Evolutionary conservation across 257 asterid species (phyloP).

Genomic region (Handroanthus guayacan): DNA sequence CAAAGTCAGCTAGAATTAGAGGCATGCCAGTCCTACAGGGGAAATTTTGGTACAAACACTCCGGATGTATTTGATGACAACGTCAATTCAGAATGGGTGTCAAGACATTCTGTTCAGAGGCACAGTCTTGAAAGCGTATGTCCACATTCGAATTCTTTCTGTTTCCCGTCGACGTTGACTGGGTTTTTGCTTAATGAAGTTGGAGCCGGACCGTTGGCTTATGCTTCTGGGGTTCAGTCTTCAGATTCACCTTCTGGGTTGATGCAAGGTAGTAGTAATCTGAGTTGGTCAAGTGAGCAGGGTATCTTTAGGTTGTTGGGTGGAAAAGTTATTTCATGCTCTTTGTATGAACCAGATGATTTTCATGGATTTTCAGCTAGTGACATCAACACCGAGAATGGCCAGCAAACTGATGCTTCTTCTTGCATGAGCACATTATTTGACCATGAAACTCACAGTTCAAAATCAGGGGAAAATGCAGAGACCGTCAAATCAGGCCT

Average conservation of each 20-base stretch:
- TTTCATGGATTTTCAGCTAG: slow-evolving; percentile 33
- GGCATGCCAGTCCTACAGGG: slow-evolving; percentile 46
- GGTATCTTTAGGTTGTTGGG: slow-evolving; percentile 51
- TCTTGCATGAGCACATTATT: slow-evolving; percentile 46
- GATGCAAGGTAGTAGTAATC: slow-evolving; percentile 43
- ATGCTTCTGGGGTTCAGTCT: slow-evolving; percentile 41
- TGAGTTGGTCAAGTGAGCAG: slow-evolving; percentile 48
- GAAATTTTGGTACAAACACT: slow-evolving; percentile 31
- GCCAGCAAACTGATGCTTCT: slow-evolving; percentile 39
- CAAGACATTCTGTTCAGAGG: slow-evolving; percentile 37
- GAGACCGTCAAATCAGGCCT: slow-evolving; percentile 41
- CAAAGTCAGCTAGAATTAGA: slow-evolving; percentile 43
- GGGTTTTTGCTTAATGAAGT: slow-evolving; percentile 41
- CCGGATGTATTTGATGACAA: slow-evolving; percentile 43
- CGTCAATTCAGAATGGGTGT: slow-evolving; percentile 38
- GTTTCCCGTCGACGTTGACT: slow-evolving; percentile 73
- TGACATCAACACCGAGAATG: slow-evolving; percentile 33
- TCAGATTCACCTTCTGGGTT: slow-evolving; percentile 42
- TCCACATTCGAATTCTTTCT: slow-evolving; percentile 56
- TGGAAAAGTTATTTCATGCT: slow-evolving; percentile 65
- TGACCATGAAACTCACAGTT: slow-evolving; percentile 34
- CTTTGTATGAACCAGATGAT: slow-evolving; percentile 49
- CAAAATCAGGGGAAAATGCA: slow-evolving; percentile 39
- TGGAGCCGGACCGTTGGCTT: slow-evolving; percentile 33
- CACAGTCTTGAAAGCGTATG: slow-evolving; percentile 47